Conservation (phyloP, 768 basidiomycete genomes). For the Lactifluus volemus region DNA sequence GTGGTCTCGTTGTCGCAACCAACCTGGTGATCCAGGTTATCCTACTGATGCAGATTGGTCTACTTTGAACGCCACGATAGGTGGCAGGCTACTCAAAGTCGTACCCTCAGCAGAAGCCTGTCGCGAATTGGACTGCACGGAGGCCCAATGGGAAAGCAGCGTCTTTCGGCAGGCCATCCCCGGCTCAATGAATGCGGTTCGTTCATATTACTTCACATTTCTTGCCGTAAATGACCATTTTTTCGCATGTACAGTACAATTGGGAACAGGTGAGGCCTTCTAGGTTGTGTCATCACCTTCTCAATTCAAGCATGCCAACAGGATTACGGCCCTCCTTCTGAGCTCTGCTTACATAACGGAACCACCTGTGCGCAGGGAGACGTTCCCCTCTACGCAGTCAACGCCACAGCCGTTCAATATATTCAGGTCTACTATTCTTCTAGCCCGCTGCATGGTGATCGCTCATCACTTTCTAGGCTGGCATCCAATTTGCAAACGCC, state of each 20-base stretch:
- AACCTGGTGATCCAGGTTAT: constrained; percentile 15
- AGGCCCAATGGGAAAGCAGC: constrained; percentile 12
- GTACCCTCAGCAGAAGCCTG: constrained; percentile 13
- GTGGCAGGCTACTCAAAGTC: constrained; percentile 9
- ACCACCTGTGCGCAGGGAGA: constrained; percentile 12
- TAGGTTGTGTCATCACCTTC: not conserved
- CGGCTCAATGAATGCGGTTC: constrained; percentile 10
- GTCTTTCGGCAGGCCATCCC: constrained; percentile 13
- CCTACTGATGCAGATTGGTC: constrained; percentile 10
- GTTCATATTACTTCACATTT: not conserved
- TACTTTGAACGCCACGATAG: constrained; percentile 8
- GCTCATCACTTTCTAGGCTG: not conserved
- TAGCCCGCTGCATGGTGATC: not conserved
- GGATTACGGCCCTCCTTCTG: constrained; percentile 6
- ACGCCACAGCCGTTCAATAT: constrained; percentile 11
- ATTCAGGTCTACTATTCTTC: not conserved
- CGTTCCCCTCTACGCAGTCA: constrained; percentile 17
- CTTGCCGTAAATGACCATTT: not conserved
- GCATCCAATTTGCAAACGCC: not conserved
- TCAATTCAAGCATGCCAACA: not conserved
- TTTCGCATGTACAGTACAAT: constrained; percentile 3
- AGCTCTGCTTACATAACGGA: not conserved
- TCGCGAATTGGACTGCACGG: constrained; percentile 1
- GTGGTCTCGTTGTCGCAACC: constrained; percentile 14
- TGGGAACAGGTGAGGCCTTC: constrained; percentile 15